Conservation (phyloP, 129 eudicot genomes). For the Solidago caesia region DNA sequence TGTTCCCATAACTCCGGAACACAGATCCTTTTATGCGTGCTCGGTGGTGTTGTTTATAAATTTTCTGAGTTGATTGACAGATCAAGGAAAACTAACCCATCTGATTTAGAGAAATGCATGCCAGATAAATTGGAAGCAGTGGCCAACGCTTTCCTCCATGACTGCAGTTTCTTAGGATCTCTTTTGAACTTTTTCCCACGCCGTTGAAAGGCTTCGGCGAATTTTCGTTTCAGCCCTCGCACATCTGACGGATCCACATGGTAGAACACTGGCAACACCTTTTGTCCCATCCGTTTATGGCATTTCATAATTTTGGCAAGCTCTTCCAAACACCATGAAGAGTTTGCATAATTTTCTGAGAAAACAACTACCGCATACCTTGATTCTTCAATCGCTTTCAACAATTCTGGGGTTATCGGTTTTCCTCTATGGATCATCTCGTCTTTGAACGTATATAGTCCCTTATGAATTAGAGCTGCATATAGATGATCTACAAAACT, state of each 20-base stretch:
- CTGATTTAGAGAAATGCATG: background rate
- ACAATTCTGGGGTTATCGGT: background rate
- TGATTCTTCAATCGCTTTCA: conserved; percentile 11
- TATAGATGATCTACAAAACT: background rate
- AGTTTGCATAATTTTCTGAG: background rate
- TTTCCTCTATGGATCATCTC: background rate
- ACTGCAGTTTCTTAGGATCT: background rate
- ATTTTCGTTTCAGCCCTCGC: background rate
- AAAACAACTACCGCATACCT: background rate
- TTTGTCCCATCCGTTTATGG: background rate
- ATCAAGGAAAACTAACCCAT: background rate
- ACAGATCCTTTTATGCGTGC: too few species aligned
- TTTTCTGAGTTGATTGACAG: background rate
- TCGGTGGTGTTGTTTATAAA: too few species aligned
- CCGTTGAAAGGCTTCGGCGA: conserved; percentile 5
- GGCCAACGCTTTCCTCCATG: conserved; percentile 5
- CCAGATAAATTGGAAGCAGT: conserved; percentile 1
- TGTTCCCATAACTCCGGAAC: too few species aligned
- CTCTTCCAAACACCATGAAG: background rate
- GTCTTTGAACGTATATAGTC: background rate
- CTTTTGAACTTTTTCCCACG: background rate
- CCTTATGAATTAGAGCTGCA: background rate
- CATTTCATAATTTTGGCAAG: conserved; percentile 4
- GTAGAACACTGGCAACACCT: conserved; percentile 26
- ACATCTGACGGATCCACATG: conserved; percentile 20